Evolutionary conservation across 768 basidiomycete species (phyloP), one percentile per base, ranked within the genome.

Genomic region (Mycena albidolilacea): DNA sequence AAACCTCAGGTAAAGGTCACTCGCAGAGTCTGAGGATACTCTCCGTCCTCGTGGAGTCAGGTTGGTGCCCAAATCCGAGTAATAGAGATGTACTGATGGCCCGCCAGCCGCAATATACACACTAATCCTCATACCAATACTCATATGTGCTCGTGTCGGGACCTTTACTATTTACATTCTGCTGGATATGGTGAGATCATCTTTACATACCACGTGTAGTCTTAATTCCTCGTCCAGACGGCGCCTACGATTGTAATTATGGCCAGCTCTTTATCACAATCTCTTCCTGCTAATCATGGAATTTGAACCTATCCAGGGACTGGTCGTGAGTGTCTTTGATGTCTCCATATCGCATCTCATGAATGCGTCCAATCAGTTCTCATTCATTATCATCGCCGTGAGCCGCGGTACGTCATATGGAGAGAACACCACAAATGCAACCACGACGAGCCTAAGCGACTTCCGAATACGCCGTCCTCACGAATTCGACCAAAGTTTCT

Each of bases 21-120:
- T 61, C 60, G 9, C 23, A 61, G 19, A 37, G 38, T 17, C 15
- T 61, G 41, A 61, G 21, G 60, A 41, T 61, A 7, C 19, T 61
- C 43, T 61, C 60, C 8, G 60, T 61, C 21, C 43, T 61, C 39
- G 43, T 61, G 38, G 60, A 61, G 43, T 61, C 60, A n/a, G 60
- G 60, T 61, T 41, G 23, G 60, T 43, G 9, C 39, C 35, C 17
- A 23, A 41, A 61, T 61, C 10, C 17, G 5, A 61, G 38, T 19
- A 5, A 9, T 43, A 61, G 9, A 41, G 30, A 58, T 58, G 23
- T 37, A 11, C 23, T 38, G 37, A 58, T 38, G 55, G 35, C 12
- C 52, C 55, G 10, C n/a, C 39, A 61, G 60, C 60, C 23, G 60
- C 60, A 37, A 41, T 61, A 43, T 41, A 61, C 15, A 61, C 60